A percentile compares a stretch with the other conserved stretches of the same genome.
phyloP scores from a whole-genome alignment of 169 alveolate species.

The Theileria sp. region DNA sequence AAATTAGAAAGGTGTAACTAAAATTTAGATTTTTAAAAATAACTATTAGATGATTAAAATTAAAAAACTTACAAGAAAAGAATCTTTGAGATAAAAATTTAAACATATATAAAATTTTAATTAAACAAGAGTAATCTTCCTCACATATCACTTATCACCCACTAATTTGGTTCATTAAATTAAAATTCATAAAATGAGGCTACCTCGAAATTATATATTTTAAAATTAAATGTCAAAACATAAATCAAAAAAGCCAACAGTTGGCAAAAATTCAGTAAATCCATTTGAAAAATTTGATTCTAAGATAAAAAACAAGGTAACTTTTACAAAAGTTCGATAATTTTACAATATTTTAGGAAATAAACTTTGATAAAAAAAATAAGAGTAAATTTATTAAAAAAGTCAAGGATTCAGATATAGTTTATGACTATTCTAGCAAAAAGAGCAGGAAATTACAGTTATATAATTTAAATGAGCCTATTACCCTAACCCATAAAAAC shows the following conservation, averaged over 20 bases:
- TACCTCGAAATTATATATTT: neutral
- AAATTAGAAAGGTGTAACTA: constrained; percentile 9
- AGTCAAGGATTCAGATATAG: constrained; percentile 15
- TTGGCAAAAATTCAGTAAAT: constrained; percentile 24
- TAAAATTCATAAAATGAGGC: neutral
- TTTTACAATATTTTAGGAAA: neutral
- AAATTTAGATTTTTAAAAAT: neutral
- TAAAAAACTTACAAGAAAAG: constrained; percentile 26
- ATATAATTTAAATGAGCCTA: constrained; percentile 47
- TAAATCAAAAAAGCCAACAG: constrained; percentile 20
- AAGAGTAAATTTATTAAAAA: constrained; percentile 35
- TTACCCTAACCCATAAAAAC: constrained; percentile 46
- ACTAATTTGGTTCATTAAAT: neutral
- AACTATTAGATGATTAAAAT: neutral
- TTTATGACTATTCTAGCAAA: constrained; percentile 19
- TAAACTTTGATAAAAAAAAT: constrained; percentile 1
- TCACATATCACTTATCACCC: neutral
- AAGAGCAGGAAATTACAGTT: constrained; percentile 42
- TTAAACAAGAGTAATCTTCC: neutral
- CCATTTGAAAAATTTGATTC: constrained; percentile 26
- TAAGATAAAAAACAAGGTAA: constrained; percentile 19
- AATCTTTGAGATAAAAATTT: constrained; percentile 28
- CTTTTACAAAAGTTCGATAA: neutral
- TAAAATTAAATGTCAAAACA: constrained; percentile 18
- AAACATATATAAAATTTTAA: constrained; percentile 6